Base-by-base conservation (phyloP, 352 stramenopile genomes). In the Pythium volutum region DNA sequence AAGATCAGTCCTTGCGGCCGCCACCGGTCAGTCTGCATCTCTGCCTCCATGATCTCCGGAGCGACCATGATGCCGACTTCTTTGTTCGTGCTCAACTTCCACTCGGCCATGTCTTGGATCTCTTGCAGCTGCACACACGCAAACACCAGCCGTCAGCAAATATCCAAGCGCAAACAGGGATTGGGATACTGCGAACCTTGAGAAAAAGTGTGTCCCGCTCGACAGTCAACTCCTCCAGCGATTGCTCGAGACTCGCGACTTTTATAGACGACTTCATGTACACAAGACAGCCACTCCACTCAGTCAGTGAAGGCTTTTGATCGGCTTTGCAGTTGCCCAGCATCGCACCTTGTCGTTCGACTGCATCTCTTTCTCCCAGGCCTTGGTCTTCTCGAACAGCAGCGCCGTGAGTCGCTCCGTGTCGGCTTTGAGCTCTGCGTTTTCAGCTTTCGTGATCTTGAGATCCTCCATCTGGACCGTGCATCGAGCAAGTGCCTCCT, bases 1-100 rank as follows among this genome's bases (percentile, higher is more conserved):
- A 92, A 55, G 45, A 89, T 83, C 6, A 92, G 55, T n/a, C 83
- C 83, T 50, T 85, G 75, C 2, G 83, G 83, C 39, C 77, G 77
- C 83, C 83, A 93, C 11, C 68, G 70, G 55, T 93, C 83, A 0
- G 83, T 93, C 55, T 93, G 83, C 62, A 89, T 79, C 22, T 85
- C 76, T 0, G 58, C 64, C 25, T 93, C 81, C 4, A 49, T 69
- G 8, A 68, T 74, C 22, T 80, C 69, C 1, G 73, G 55, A 8
- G 77, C 55, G 0, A 68, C 80, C 9, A 74, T 84, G 23, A 88
- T 70, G n/a, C 72, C 77, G 18, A 93, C 71, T 50, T 77, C 80
- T 34, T 69, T 73, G 60, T 93, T 89, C 23, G 81, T 93, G 18
- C 60, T 68, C 14, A 70, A 78, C 5, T 77, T 77, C 64, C 74